A percentile compares a stretch with the other conserved stretches of the same genome.
Conservation (phyloP, 805 yeast species). For the Maudiozyma bulderi region DNA sequence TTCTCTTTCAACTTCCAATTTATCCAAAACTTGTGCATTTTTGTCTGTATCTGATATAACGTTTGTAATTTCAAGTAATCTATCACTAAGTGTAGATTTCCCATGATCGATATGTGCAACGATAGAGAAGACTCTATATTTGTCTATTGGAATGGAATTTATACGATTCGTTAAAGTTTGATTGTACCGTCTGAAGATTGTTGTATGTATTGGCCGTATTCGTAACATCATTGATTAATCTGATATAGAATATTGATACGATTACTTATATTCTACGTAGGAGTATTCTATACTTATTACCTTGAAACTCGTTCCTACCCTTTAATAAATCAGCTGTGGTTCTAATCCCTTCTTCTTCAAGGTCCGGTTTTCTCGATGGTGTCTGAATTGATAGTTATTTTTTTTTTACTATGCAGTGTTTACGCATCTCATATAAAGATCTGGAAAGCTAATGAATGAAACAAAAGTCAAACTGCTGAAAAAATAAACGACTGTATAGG, state of each 20-base stretch:
- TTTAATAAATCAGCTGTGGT: too few relatives aligned
- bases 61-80: conserved; percentile 79
- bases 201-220: conserved; percentile 5
- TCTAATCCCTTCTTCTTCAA: too few relatives aligned
- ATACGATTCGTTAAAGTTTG: conserved; percentile 44
- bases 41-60: conserved; percentile 59
- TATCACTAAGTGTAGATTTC: conserved; percentile 80
- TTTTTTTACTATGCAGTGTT: too few relatives aligned
- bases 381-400: too few relatives aligned
- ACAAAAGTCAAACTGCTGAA: too few relatives aligned
- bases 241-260: not conserved
- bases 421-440: too few relatives aligned
- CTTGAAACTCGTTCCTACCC: too few relatives aligned
- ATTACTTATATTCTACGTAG: not conserved
- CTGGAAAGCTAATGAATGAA: too few relatives aligned
- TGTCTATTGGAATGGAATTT: conserved; percentile 66
- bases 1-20: conserved; percentile 88
- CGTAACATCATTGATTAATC: not conserved
- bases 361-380: too few relatives aligned
- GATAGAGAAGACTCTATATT: conserved; percentile 83
- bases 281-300: too few relatives aligned
- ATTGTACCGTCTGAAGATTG: conserved; percentile 1
- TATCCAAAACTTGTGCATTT: conserved; percentile 80
- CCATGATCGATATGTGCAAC: conserved; percentile 94
- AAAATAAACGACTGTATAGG: too few relatives aligned